Conservation (phyloP, 331 rosid species). For the Acacia pycnantha region DNA sequence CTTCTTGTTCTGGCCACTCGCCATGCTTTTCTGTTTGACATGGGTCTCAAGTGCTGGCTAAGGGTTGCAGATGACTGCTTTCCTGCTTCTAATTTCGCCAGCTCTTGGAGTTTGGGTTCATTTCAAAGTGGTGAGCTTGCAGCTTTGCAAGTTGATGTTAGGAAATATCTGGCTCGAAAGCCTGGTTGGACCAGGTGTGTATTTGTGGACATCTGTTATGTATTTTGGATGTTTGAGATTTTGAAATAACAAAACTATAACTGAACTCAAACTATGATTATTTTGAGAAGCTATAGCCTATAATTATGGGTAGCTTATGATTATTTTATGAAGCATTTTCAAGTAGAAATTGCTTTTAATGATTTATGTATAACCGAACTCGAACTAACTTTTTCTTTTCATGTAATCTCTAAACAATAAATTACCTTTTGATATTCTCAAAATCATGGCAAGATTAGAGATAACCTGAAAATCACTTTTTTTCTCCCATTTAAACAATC, state of each 20-base stretch:
- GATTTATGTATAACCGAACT: neutral
- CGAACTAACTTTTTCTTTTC: neutral
- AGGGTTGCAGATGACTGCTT: slow-evolving; percentile 98
- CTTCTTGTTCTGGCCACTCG: slow-evolving; percentile 95
- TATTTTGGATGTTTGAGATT: neutral
- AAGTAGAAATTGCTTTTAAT: neutral
- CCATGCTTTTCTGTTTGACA: slow-evolving; percentile 96
- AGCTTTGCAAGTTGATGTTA: slow-evolving; percentile 89
- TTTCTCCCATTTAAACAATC: neutral
- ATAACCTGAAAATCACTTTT: neutral
- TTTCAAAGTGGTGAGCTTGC: slow-evolving; percentile 92
- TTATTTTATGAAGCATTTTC: neutral
- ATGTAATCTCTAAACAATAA: neutral
- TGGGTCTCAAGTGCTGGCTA: slow-evolving; percentile 91
- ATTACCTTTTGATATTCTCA: neutral
- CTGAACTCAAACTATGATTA: neutral
- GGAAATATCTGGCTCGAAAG: slow-evolving; percentile 94
- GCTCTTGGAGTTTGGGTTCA: slow-evolving; percentile 95
- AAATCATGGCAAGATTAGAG: neutral
- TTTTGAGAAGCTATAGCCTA: neutral
- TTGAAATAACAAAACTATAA: neutral
- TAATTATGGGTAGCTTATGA: neutral
- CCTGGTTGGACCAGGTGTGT: slow-evolving; percentile 99
- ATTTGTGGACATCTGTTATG: slow-evolving; percentile 8
- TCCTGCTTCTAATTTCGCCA: slow-evolving; percentile 95